Evolutionary conservation across 352 stramenopile genomes (phyloP).

Genomic region (Phytophthora constricta): DNA sequence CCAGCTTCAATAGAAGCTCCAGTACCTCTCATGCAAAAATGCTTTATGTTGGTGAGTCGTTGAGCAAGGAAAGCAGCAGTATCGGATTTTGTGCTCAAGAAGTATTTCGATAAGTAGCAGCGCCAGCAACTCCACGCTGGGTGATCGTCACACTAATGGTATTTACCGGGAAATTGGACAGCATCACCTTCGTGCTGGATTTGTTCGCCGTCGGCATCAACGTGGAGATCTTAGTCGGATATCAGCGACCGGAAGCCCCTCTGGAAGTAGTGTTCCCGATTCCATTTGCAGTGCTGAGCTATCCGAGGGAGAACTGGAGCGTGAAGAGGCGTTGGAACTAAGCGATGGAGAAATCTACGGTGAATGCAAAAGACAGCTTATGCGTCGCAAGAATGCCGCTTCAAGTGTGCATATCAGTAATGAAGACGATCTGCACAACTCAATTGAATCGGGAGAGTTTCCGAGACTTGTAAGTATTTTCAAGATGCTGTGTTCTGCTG

Average conservation of each 20-base stretch:
- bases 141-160: background rate
- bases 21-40: conserved; percentile 8
- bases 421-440: conserved; percentile 28
- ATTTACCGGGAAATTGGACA: conserved; percentile 26
- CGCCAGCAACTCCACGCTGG: conserved; percentile 9
- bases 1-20: conserved; percentile 5
- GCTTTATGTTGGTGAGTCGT: conserved; percentile 3
- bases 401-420: conserved; percentile 7
- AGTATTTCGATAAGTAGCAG: conserved; percentile 29
- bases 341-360: conserved; percentile 78
- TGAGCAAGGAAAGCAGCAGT: conserved; percentile 17
- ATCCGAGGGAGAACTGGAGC: conserved; percentile 50
- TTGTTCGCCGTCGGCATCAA: background rate
- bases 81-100: background rate
- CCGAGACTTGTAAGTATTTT: conserved; percentile 26
- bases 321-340: conserved; percentile 34
- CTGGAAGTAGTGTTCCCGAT: conserved; percentile 32
- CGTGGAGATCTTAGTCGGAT: background rate
- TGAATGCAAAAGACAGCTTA: conserved; percentile 27
- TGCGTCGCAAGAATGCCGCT: conserved; percentile 35
- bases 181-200: conserved; percentile 14
- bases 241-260: conserved; percentile 2
- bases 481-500: background rate
- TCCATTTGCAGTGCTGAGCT: conserved; percentile 48
- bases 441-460: conserved; percentile 66